Conservation (phyloP, 2,329 filamentous ascomycete genomes). For the Colletotrichum lentis region DNA sequence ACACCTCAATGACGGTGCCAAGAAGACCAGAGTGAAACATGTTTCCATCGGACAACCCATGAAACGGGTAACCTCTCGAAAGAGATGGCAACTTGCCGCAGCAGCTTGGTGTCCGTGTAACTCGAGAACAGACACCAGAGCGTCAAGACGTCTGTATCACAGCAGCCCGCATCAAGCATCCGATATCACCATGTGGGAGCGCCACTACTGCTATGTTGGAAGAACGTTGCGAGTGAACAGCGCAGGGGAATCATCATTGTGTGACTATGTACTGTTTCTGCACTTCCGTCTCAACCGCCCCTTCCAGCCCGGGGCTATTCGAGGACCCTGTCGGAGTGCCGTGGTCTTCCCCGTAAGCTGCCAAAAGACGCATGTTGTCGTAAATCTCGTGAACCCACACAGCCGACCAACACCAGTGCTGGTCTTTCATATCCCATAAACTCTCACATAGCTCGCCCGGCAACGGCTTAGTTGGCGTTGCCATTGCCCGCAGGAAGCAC, state of each 20-base stretch:
- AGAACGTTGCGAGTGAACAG: neutral
- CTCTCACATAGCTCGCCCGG: neutral
- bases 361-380: neutral
- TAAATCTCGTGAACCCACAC: slow-evolving; percentile 15
- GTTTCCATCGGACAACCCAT: slow-evolving; percentile 28
- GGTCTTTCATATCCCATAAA: slow-evolving; percentile 12
- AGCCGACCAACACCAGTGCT: slow-evolving; percentile 29
- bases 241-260: slow-evolving; percentile 8
- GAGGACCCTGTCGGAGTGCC: neutral
- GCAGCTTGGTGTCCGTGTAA: neutral
- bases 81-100: neutral
- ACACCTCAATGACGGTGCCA: neutral
- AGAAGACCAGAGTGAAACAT: slow-evolving; percentile 26
- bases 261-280: slow-evolving; percentile 24
- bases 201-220: neutral
- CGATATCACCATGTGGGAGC: neutral
- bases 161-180: neutral
- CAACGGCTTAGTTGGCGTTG: slow-evolving; percentile 7
- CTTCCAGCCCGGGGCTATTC: neutral
- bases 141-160: slow-evolving; percentile 22
- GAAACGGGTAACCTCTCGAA: slow-evolving; percentile 11
- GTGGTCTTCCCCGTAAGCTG: neutral
- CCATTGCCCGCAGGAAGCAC: slow-evolving; percentile 22
- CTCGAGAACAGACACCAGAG: slow-evolving; percentile 9
- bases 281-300: slow-evolving; percentile 8